Conservation (phyloP, 1,284 basidiomycete species). For the Cutaneotrichosporon cutaneum region DNA sequence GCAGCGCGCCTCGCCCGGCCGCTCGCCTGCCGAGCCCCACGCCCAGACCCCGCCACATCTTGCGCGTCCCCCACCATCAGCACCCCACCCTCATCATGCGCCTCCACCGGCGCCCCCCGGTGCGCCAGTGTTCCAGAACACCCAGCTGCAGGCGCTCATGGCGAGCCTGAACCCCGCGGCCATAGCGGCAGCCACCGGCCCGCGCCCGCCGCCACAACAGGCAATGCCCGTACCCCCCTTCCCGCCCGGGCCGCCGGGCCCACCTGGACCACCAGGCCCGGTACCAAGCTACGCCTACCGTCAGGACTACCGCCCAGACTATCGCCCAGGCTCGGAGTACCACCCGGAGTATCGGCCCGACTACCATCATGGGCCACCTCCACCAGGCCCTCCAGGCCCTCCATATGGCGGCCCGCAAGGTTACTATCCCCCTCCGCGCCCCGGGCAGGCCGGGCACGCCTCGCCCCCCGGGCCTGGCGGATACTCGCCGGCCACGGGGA, state of each 20-base stretch:
- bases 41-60: conserved; percentile 32
- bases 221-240: conserved; percentile 8
- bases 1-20: neutral
- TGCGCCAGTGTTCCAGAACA: conserved; percentile 40
- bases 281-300: neutral
- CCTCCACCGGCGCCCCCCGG: conserved; percentile 13
- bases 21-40: conserved; percentile 28
- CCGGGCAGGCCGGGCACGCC: neutral
- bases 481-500: neutral
- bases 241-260: conserved; percentile 2
- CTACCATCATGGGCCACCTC: neutral
- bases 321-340: too few species aligned
- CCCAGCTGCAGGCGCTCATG: conserved; percentile 44
- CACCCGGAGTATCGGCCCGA: neutral
- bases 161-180: conserved; percentile 40
- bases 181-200: conserved; percentile 15
- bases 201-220: neutral
- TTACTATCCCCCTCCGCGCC: conserved; percentile 1
- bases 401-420: neutral
- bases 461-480: neutral
- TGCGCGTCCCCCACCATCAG: conserved; percentile 14
- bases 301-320: neutral
- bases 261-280: neutral
- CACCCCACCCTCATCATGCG: conserved; percentile 28
- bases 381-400: neutral